Conservation (phyloP, 352 stramenopile species). For the Phytophthora niederhauseri region DNA sequence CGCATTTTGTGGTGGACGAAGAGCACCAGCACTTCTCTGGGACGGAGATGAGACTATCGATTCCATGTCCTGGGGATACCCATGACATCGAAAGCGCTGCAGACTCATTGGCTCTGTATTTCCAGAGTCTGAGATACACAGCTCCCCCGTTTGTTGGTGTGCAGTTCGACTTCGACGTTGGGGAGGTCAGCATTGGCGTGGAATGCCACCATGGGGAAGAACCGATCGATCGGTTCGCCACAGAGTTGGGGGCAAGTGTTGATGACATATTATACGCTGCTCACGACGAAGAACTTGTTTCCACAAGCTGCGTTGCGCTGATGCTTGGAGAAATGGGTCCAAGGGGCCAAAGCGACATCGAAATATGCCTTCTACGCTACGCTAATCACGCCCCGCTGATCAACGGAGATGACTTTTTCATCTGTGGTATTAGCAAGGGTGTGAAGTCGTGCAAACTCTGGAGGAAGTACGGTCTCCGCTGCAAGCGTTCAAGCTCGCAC, state of each 20-base stretch:
- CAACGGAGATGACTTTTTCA: slow-evolving; percentile 59
- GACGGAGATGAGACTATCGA: slow-evolving; percentile 74
- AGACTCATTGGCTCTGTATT: slow-evolving; percentile 65
- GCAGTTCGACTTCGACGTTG: slow-evolving; percentile 64
- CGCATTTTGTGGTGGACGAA: slow-evolving; percentile 67
- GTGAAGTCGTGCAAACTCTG: slow-evolving; percentile 46
- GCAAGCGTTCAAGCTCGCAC: slow-evolving; percentile 30
- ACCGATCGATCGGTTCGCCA: slow-evolving; percentile 64
- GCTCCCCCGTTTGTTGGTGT: slow-evolving; percentile 57
- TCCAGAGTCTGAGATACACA: slow-evolving; percentile 71
- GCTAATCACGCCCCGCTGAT: slow-evolving; percentile 78
- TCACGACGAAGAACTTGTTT: slow-evolving; percentile 34
- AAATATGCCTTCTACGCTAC: slow-evolving; percentile 73
- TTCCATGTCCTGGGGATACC: slow-evolving; percentile 47
- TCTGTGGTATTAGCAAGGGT: slow-evolving; percentile 58
- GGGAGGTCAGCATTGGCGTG: slow-evolving; percentile 39
- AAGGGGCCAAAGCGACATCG: slow-evolving; percentile 34
- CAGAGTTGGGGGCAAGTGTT: slow-evolving; percentile 41
- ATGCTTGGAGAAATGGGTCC: slow-evolving; percentile 34
- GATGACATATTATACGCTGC: slow-evolving; percentile 57
- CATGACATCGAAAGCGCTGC: slow-evolving; percentile 53
- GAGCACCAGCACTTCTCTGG: slow-evolving; percentile 72
- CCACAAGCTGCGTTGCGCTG: slow-evolving; percentile 56
- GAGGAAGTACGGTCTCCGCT: slow-evolving; percentile 67
- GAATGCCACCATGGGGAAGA: slow-evolving; percentile 45